Evolutionary conservation across 768 basidiomycete species (phyloP), one percentile per base, ranked within the genome.

Genomic region (Clitopilus passeckerianus): DNA sequence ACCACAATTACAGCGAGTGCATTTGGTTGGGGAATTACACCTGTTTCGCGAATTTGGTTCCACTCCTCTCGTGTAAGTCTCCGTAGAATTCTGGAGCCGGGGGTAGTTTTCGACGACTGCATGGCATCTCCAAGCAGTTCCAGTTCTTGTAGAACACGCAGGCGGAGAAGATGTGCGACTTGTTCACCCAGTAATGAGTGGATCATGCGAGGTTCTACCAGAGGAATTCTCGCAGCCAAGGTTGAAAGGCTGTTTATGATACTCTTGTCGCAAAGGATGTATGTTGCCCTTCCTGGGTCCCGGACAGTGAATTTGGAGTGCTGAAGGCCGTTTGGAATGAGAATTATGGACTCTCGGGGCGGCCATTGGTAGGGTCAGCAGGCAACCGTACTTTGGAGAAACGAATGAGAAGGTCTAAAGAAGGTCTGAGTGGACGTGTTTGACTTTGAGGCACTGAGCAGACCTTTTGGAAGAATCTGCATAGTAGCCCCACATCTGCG

Each of bases 61-160:
- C 83, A 86, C 68, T 93, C 90, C 12, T 71, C 71, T 35, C 82
- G 77, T 15, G 88, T 87, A 12, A 93, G 77, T 56, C 86, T 80
- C 37, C 89, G 80, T 33, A 93, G 71, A 53, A 88, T 65, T 16
- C 63, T 33, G 59, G 59, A 54, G 68, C 52, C 43, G n/a, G 61
- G 62, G 24, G 61, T 23, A 52, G 56, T 60, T 59, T 64, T 64
- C 43, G 56, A 63, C 52, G 60, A 64, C 62, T 75, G 70, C 50
- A 88, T 67, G 6, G 68, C 70, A 12, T 81, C 78, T 0, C 72
- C 75, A 43, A 93, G 70, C 5, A 91, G 69, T 37, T 86, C 79
- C 6, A 93, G 71, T 65, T 93, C 92, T 68, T 93, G 90, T 1
- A 93, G 73, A 12, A 91, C 80, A 16, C 91, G 84, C 14, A 89